Conservation (phyloP, 2,329 filamentous ascomycete species). For the Celoporthe dispersa region DNA sequence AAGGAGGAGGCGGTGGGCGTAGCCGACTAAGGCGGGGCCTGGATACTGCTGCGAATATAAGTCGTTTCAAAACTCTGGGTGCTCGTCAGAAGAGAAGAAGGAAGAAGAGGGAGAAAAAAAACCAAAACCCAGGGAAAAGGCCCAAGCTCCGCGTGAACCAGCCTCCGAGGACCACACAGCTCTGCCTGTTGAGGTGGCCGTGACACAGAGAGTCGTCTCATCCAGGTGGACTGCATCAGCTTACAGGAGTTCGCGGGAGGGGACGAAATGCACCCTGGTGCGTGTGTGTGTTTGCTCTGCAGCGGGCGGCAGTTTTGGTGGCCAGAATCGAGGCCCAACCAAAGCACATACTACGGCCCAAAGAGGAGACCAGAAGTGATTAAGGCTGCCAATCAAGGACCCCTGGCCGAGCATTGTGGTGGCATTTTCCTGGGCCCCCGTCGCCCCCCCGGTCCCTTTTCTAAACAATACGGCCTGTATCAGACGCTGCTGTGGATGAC, state of each 20-base stretch:
- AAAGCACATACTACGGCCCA: background rate
- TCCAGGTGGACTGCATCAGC: constrained; percentile 12
- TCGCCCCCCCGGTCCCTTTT: background rate
- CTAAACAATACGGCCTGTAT: background rate
- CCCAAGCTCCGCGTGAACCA: background rate
- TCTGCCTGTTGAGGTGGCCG: constrained; percentile 9
- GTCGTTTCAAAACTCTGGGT: background rate
- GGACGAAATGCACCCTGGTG: background rate
- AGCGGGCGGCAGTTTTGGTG: background rate
- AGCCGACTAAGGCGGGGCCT: background rate
- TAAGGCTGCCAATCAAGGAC: constrained; percentile 13
- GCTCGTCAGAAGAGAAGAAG: background rate
- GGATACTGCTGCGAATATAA: background rate
- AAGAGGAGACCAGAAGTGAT: background rate
- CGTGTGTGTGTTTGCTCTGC: background rate
- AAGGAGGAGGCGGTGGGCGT: background rate
- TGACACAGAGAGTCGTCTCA: constrained; percentile 9
- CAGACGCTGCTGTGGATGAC: background rate
- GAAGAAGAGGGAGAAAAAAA: no score
- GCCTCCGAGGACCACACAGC: background rate
- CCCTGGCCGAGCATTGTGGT: background rate
- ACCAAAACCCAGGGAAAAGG: no score
- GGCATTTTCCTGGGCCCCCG: background rate
- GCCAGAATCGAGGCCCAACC: background rate
- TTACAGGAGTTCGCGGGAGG: constrained; percentile 11